These are phyloP conservation scores for Tanacetum coccineum DNA, from an alignment of 129 eudicot genomes.

Conservation along the genomic window DNA sequence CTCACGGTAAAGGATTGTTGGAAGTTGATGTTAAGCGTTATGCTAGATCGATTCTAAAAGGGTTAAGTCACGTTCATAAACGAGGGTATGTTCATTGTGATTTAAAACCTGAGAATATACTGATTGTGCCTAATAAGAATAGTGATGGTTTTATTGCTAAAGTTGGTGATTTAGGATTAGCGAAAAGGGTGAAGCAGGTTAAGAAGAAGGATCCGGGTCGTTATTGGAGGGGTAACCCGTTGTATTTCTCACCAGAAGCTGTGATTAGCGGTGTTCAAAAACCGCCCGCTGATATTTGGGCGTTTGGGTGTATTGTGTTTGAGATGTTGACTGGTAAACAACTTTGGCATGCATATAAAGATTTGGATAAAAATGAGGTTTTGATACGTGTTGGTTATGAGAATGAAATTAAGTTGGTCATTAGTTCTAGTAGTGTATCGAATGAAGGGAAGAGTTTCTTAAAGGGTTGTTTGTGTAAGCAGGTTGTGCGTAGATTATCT, in stretches of 20 bases:
- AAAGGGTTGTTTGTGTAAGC: constrained; percentile 63
- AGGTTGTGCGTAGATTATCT: constrained; percentile 47
- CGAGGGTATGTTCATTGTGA: constrained; percentile 69
- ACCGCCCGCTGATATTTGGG: neutral
- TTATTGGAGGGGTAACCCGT: neutral
- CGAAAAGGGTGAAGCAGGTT: neutral
- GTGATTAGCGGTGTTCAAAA: neutral
- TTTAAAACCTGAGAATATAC: constrained; percentile 39
- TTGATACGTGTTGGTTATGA: no score
- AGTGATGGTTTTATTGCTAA: neutral
- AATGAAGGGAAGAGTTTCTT: constrained; percentile 50
- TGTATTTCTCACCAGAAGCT: neutral
- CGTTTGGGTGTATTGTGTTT: neutral
- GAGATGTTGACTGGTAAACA: neutral
- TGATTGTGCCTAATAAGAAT: neutral
- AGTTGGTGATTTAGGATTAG: neutral
- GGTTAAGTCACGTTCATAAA: constrained; percentile 40
- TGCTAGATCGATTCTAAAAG: constrained; percentile 50
- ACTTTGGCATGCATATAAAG: no score
- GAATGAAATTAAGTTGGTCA: no score
- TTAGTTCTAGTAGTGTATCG: constrained; percentile 12
- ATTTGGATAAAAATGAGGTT: no score
- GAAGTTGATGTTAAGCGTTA: constrained; percentile 23
- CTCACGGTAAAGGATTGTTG: constrained; percentile 45
- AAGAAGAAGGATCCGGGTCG: neutral